Conservation (phyloP, 1,139 yeast genomes). For the Protomyces macrosporus region DNA sequence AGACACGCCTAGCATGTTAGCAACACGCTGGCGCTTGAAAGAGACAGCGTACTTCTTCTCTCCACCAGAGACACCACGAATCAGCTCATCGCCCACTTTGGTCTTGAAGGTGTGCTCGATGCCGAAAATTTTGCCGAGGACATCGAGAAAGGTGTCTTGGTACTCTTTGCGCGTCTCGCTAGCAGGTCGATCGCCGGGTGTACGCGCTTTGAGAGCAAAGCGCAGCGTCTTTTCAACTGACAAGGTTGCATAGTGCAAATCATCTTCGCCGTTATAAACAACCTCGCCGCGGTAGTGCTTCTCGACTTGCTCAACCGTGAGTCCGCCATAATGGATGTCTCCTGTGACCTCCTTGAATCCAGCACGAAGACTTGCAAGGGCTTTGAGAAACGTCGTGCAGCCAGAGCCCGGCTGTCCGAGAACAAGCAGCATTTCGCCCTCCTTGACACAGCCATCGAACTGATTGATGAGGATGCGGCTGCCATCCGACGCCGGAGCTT, state of each 20-base stretch:
- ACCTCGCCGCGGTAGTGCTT: constrained; percentile 26
- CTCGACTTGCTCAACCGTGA: constrained; percentile 11
- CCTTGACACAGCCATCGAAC: constrained; percentile 44
- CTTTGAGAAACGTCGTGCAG: constrained; percentile 47
- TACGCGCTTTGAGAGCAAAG: constrained; percentile 55
- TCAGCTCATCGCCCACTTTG: constrained; percentile 63
- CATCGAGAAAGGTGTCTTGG: constrained; percentile 53
- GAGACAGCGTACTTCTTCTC: constrained; percentile 50
- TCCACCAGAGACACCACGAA: constrained; percentile 81
- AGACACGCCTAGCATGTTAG: constrained; percentile 47
- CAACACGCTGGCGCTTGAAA: too few species aligned
- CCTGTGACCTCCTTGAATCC: constrained; percentile 46
- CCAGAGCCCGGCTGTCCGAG: constrained; percentile 66
- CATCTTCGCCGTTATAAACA: constrained; percentile 40
- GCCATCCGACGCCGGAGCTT: background rate
- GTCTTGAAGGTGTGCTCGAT: constrained; percentile 61
- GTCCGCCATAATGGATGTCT: constrained; percentile 25
- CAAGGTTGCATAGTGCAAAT: constrained; percentile 64
- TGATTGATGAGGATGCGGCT: constrained; percentile 40
- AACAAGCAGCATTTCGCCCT: constrained; percentile 54
- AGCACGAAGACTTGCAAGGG: constrained; percentile 54
- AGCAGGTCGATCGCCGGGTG: constrained; percentile 55
- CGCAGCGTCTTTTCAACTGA: constrained; percentile 65
- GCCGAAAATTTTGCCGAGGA: constrained; percentile 63
- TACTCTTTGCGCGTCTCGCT: constrained; percentile 64